Base-by-base conservation (phyloP, 2,329 filamentous ascomycete genomes). In the Colletotrichum godetiae region DNA sequence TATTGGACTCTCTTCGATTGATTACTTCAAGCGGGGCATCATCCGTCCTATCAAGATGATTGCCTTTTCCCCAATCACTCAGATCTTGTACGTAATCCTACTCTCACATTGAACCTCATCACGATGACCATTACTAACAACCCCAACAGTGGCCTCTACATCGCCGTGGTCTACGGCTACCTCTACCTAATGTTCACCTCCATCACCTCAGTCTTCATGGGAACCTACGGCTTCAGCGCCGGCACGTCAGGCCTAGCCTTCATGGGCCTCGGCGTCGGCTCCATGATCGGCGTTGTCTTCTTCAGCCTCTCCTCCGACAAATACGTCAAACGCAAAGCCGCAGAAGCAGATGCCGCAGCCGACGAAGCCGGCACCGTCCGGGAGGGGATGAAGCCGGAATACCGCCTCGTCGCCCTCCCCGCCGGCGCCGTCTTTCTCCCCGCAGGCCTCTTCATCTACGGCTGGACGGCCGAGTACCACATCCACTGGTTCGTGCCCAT, bases 401-500 rank as follows among this genome's bases (percentile, higher is more conserved):
- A 76, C 65, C 72, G 78, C 3, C 71, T 79, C 13, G 57, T 61
- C 19, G 22, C 57, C 11, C 56, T 68, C 7, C 57, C 56, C 1
- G 49, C 52, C 24, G 65, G 66, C 5, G 69, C 69, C 27, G 55
- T 61, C 49, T 64, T 62, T 58, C 61, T 76, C 10, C 75, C 78
- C 1, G 62, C 78, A 0, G 77, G 79, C 1, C 58, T 80, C 1
- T 74, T 80, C 58, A 73, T 78, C 52, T 79, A 79, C 37, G 78
- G 77, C 1, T 80, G 79, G 79, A 75, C 77, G 19, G 85, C 87
- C 0, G 80, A 91, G 57, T 86, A 87, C 31, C 76, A 84, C 12
- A 84, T 88, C 1, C 89, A 90, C 67, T 92, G 89, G 88, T 88
- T 91, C 33, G 87, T 83, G 0, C 89, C 89, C 1, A 89, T 90